Percentiles rank a stretch among this genome's conserved stretches.
Evolutionary conservation across 306 rosid species (phyloP).

Genomic region (Spatholobus suberectus): DNA sequence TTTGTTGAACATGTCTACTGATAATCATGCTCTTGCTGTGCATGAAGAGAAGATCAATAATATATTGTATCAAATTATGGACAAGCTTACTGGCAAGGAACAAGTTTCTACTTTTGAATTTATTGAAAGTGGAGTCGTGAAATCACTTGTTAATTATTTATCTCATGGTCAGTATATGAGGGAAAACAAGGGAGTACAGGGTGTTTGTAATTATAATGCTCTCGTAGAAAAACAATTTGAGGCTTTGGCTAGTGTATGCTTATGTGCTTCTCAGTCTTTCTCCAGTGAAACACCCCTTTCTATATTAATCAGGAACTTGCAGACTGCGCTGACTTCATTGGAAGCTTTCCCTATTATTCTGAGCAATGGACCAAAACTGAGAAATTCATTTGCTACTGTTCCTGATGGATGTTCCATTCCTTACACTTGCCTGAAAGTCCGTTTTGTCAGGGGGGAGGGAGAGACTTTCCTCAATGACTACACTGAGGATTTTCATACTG

Average conservation of each 20-base stretch:
- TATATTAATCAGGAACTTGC: conserved; percentile 69
- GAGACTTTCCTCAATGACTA: conserved; percentile 70
- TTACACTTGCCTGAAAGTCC: conserved; percentile 78
- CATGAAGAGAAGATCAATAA: conserved; percentile 61
- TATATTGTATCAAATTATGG: conserved; percentile 68
- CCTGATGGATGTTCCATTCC: conserved; percentile 68
- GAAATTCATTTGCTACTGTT: conserved; percentile 69
- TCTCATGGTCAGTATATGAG: conserved; percentile 65
- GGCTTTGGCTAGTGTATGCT: conserved; percentile 70
- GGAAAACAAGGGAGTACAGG: conserved; percentile 47
- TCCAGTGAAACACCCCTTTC: conserved; percentile 61
- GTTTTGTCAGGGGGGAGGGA: conserved; percentile 74
- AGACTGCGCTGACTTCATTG: conserved; percentile 77
- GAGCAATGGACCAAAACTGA: conserved; percentile 62
- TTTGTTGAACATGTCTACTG: conserved; percentile 48
- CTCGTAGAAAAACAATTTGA: conserved; percentile 80
- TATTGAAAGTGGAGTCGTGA: conserved; percentile 89
- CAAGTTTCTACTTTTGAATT: conserved; percentile 97
- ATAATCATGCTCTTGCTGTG: conserved; percentile 51
- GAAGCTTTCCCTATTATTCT: conserved; percentile 86
- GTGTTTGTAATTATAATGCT: conserved; percentile 45
- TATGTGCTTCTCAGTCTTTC: conserved; percentile 52
- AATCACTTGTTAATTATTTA: conserved; percentile 74
- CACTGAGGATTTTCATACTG: conserved; percentile 65
- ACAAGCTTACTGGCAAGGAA: conserved; percentile 76